Conservation (phyloP, 768 basidiomycete species). For the Phanerodontia chrysosporium region DNA sequence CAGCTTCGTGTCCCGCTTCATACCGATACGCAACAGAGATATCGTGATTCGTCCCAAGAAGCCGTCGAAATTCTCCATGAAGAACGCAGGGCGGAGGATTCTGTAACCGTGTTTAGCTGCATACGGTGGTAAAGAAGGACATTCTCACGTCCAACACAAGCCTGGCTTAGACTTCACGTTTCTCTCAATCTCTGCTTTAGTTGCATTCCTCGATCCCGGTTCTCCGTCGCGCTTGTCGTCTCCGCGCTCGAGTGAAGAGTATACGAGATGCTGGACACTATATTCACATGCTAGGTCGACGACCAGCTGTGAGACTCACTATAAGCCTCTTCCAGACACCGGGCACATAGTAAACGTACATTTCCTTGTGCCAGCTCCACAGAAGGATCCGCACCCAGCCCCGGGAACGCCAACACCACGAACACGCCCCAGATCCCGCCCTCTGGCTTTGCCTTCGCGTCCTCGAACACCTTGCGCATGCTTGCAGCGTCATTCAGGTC, state of each 20-base stretch:
- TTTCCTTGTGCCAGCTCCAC: conserved; percentile 38
- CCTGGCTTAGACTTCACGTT: conserved; percentile 29
- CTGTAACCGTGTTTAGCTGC: conserved; percentile 15
- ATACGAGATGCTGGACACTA: conserved; percentile 31
- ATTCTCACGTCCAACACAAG: conserved; percentile 35
- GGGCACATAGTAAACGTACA: conserved; percentile 20
- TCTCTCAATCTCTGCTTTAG: conserved; percentile 35
- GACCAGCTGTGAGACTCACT: conserved; percentile 11
- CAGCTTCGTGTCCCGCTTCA: conserved; percentile 30
- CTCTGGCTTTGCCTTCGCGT: conserved; percentile 21
- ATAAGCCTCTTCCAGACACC: neutral
- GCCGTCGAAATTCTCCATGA: conserved; percentile 41
- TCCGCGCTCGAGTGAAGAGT: conserved; percentile 35
- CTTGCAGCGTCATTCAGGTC: conserved; percentile 28
- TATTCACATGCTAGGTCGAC: conserved; percentile 35
- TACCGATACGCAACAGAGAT: conserved; percentile 30
- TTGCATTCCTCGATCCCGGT: conserved; percentile 21
- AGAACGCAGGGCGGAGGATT: conserved; percentile 38
- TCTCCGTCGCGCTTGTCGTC: conserved; percentile 28
- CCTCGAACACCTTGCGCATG: conserved; percentile 32
- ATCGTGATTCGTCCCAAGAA: conserved; percentile 32
- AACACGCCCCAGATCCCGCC: conserved; percentile 34
- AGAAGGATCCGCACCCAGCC: conserved; percentile 36
- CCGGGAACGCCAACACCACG: conserved; percentile 35
- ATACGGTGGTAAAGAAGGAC: neutral